Evolutionary conservation across 441 rosid genomes (phyloP), one percentile per base, ranked within the genome.

Genomic region (Eutrema salsugineum): DNA sequence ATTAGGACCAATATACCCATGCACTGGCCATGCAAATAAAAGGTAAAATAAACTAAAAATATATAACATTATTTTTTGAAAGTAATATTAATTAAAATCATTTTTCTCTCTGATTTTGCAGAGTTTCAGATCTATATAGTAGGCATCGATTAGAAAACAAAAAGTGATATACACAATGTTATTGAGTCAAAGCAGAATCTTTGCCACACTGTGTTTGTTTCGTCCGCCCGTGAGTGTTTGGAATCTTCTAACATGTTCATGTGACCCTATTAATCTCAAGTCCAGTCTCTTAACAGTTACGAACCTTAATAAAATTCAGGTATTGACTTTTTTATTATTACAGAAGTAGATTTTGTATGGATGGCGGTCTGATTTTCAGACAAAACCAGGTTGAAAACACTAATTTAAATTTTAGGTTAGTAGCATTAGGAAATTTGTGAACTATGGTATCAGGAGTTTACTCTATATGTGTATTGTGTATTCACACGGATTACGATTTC

Each of bases 201-300:
- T 62, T 51, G 54, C 63, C 36, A 17, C 53, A 27, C 11, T 39
- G 51, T 70, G 48, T 28, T 28, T 38, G 67, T 53, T 70, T 28
- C 47, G 19, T 71, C 11, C 19, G 47, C 76, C 63, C 69, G 69
- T 53, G 68, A 71, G 28, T 51, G 17, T 42, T 71, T 14, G 36
- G 68, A 51, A 71, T 71, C 61, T 51, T 61, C 38, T 53, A 42
- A 40, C 62, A 62, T 71, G 63, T 44, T 62, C 68, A 71, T 62
- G 69, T 62, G 69, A 62, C 59, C 65, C 50, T 35, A 68, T 56
- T 24, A 47, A 15, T 48, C 42, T 12, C 10, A 27, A 36, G 15
- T 49, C 58, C 38, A 28, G 19, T 53, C 38, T 27, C 35, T 53
- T 53, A 48, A 46, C 11, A 46, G 17, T 48, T 48, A 11, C 17